These are phyloP conservation scores for Macrocybe gigantea DNA, from an alignment of 768 basidiomycete species.

Conservation along the genomic window DNA sequence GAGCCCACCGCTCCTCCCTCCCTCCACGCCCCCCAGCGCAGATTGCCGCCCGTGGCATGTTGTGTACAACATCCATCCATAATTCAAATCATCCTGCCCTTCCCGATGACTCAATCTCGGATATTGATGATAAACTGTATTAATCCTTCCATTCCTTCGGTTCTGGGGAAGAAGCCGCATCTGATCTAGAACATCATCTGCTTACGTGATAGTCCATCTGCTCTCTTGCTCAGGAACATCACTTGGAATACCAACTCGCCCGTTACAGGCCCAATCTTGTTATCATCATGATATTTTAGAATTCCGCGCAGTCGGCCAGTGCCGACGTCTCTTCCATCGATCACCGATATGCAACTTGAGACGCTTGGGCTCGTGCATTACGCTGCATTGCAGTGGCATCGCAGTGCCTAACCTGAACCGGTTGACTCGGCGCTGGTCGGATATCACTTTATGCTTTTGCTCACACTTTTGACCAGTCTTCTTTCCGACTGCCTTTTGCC, in stretches of 20 bases:
- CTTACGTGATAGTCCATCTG: conserved; percentile 6
- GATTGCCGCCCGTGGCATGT: conserved; percentile 20
- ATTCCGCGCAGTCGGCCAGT: too few species aligned
- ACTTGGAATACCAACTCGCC: background rate
- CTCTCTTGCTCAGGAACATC: conserved; percentile 16
- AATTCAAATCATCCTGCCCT: background rate
- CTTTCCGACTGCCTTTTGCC: too few species aligned
- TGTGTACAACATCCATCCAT: conserved; percentile 6
- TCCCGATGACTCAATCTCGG: conserved; percentile 23
- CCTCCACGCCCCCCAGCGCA: conserved; percentile 13
- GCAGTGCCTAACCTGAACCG: too few species aligned
- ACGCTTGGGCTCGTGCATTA: too few species aligned
- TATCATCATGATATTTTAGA: too few species aligned
- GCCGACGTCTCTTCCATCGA: too few species aligned
- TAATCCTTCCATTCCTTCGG: conserved; percentile 20
- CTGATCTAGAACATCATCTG: conserved; percentile 14
- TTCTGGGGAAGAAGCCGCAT: conserved; percentile 24
- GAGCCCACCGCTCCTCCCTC: background rate
- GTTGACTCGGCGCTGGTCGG: too few species aligned
- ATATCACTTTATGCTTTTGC: too few species aligned
- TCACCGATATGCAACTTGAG: too few species aligned
- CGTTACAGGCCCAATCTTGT: too few species aligned
- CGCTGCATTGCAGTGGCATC: too few species aligned
- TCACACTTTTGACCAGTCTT: too few species aligned
- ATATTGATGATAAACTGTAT: conserved; percentile 16